Conservation (phyloP, 345 rosid species). For the Moricandia moricandioides region DNA sequence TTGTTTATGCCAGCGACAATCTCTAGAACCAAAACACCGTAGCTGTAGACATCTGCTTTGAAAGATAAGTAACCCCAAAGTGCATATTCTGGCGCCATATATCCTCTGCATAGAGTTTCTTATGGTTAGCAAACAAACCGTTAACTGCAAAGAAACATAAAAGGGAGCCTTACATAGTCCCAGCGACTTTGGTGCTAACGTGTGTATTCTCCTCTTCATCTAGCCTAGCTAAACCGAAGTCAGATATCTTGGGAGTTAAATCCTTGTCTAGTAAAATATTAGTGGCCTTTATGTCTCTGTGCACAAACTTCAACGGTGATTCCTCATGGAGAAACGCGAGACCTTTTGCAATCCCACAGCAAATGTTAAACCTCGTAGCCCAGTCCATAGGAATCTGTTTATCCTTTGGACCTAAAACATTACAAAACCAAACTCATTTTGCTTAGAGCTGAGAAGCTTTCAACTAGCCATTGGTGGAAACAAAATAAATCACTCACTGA, state of each 20-base stretch:
- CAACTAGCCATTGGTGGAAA: neutral
- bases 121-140: slow-evolving; percentile 15
- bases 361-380: slow-evolving; percentile 48
- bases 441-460: neutral
- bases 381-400: slow-evolving; percentile 46
- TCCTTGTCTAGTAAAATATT: slow-evolving; percentile 51
- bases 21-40: slow-evolving; percentile 57
- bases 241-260: slow-evolving; percentile 59
- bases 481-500: slow-evolving; percentile 44
- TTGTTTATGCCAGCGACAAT: slow-evolving; percentile 52
- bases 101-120: slow-evolving; percentile 37
- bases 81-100: slow-evolving; percentile 74
- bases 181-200: slow-evolving; percentile 62
- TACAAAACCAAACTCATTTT: neutral
- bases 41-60: slow-evolving; percentile 71
- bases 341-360: slow-evolving; percentile 59
- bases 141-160: neutral
- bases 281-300: slow-evolving; percentile 64
- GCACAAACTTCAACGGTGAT: slow-evolving; percentile 57
- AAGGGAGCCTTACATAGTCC: slow-evolving; percentile 47
- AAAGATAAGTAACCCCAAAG: slow-evolving; percentile 56
- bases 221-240: slow-evolving; percentile 64
- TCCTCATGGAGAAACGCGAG: slow-evolving; percentile 61
- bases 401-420: slow-evolving; percentile 38
- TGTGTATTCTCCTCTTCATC: slow-evolving; percentile 54